Percentiles rank a stretch among this genome's conserved stretches.
Evolutionary conservation across 345 rosid species (phyloP).

Genomic region (Corchorus capsularis): DNA sequence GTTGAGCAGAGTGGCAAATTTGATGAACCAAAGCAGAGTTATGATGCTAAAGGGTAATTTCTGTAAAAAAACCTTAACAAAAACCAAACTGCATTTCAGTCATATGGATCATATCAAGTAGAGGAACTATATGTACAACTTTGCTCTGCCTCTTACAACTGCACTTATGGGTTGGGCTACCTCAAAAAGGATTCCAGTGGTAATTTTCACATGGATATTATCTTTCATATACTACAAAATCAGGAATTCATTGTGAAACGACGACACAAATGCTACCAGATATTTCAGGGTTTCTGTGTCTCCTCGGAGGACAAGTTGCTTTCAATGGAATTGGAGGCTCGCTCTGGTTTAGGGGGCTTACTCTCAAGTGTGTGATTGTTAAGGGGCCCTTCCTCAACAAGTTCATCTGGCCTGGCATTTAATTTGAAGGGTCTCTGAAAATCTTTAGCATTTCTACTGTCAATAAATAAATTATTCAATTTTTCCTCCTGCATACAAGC

Average conservation of each 20-base stretch:
- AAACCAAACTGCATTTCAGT: background rate
- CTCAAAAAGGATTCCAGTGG: background rate
- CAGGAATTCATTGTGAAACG: background rate
- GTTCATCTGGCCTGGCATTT: slow-evolving; percentile 43
- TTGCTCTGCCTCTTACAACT: slow-evolving; percentile 18
- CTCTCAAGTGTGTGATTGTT: slow-evolving; percentile 24
- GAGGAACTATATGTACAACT: slow-evolving; percentile 22
- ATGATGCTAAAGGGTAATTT: background rate
- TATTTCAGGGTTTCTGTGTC: slow-evolving; percentile 44
- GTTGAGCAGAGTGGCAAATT: too few species aligned
- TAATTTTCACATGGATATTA: slow-evolving; percentile 3
- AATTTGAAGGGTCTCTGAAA: slow-evolving; percentile 74
- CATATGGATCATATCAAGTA: background rate
- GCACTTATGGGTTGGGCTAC: background rate
- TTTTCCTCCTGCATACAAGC: slow-evolving; percentile 74
- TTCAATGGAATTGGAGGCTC: slow-evolving; percentile 26
- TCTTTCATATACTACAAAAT: slow-evolving; percentile 3
- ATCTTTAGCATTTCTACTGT: slow-evolving; percentile 64
- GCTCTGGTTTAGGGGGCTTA: slow-evolving; percentile 29
- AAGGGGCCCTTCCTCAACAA: slow-evolving; percentile 37
- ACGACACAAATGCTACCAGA: background rate
- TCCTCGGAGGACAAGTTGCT: slow-evolving; percentile 58
- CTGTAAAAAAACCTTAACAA: background rate
- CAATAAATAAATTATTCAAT: slow-evolving; percentile 66
- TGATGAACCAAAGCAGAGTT: background rate